Base-by-base conservation (phyloP, 2,329 filamentous ascomycete species). In the Talaromyces atroroseus region DNA sequence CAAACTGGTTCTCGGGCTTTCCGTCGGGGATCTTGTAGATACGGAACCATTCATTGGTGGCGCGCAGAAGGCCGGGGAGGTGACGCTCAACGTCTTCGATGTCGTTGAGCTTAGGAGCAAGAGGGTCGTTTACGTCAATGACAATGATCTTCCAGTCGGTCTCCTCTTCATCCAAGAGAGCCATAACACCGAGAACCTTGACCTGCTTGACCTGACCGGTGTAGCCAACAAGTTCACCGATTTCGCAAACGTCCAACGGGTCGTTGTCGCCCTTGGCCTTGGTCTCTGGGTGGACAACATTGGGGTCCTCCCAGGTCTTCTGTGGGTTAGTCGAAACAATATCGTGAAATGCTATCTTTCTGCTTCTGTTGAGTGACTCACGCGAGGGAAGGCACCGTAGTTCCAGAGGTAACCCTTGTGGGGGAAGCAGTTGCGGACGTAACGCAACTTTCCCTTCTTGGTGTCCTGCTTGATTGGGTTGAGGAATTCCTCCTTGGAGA, bases 321-420 rank as follows among this genome's bases (percentile, higher is more conserved):
- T 24, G 4, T 96, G 32, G 2, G 11, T 47, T 58, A 29, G 58
- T 51, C 24, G 12, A 44, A 40, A 23, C 29, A 49, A 20, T 18
- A 38, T 12, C 24, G 38, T 5, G 8, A n/a, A 34, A 26, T 26
- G 3, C 16, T 4, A 12, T 49, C 26, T 14, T 16, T 8, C 2
- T 3, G 36, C 12, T 34, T 5, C 2, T 7, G 18, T 48, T 7
- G 23, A n/a, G 23, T 23, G 12, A 69, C 82, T 72, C 82, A 94
- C 90, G 82, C 94, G 90, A 69, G 94, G 94, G 87, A 99, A 97
- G 77, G 92, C 92, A 80, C 94, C 94, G 80, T 99, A 99, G 86
- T 99, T 99, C 94, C 94, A 99, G 69, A 99, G 90, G 80, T 99
- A 99, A 66, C 94, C 94, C 86, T 99, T 97, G 88, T 99, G 94